Conservation (phyloP, 495 filamentous ascomycete species). For the Daldinia caldariorum region DNA sequence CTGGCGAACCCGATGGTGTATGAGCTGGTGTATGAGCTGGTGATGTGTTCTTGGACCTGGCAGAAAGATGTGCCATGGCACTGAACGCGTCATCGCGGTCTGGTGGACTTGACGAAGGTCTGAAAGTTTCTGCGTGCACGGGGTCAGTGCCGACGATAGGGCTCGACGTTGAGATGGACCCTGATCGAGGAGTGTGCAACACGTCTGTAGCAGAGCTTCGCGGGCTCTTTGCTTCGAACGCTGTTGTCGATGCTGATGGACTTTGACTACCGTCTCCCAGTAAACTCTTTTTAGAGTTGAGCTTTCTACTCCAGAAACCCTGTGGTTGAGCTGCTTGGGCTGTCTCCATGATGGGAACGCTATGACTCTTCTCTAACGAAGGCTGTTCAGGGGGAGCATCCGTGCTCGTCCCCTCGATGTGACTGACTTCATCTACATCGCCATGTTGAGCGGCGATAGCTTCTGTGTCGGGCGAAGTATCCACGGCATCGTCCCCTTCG, state of each 20-base stretch:
- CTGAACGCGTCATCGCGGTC: conserved; percentile 67
- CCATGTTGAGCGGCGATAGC: conserved; percentile 67
- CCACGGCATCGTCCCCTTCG: conserved; percentile 63
- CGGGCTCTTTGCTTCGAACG: conserved; percentile 50
- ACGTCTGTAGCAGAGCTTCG: conserved; percentile 36
- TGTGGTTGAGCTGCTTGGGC: conserved; percentile 30
- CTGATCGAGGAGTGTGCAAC: conserved; percentile 56
- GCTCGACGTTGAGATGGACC: conserved; percentile 63
- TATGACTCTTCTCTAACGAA: conserved; percentile 71
- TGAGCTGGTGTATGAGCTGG: conserved; percentile 63
- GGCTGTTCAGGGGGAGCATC: conserved; percentile 51
- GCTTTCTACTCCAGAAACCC: conserved; percentile 55
- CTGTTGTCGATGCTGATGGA: conserved; percentile 51
- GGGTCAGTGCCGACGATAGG: conserved; percentile 45
- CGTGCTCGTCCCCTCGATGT: conserved; percentile 49
- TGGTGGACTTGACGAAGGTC: conserved; percentile 45
- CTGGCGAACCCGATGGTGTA: conserved; percentile 65
- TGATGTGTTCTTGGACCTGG: conserved; percentile 66
- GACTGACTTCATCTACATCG: conserved; percentile 59
- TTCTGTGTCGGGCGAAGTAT: conserved; percentile 52
- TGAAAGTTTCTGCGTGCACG: conserved; percentile 47
- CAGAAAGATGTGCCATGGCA: conserved; percentile 73
- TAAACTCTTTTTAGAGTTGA: conserved; percentile 49
- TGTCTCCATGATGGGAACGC: conserved; percentile 51
- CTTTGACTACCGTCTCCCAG: conserved; percentile 30